Evolutionary conservation across 495 filamentous ascomycete genomes (phyloP), one percentile per base, ranked within the genome.

Genomic region (Xylaria sp.): DNA sequence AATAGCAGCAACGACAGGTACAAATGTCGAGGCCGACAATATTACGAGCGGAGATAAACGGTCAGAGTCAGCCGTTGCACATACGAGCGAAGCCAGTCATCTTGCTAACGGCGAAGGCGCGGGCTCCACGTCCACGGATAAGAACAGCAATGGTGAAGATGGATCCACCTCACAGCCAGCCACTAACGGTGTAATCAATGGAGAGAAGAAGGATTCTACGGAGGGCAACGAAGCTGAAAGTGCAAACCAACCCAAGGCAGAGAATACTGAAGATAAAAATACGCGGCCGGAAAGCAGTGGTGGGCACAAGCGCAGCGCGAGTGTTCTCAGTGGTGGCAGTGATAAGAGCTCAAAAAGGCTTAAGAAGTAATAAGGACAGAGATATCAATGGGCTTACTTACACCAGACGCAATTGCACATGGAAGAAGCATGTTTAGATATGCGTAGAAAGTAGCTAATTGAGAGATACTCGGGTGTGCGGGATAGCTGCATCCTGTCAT

Each of bases 271-370:
- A 35, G 72, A 80, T 17, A 74, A 79, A 31, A 71, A 64, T 15
- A 40, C 37, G n/a, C 71, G 77, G 29, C 76, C 77, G 0, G 76
- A 73, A 6, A 81, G 79, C 66, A 82, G 80, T 53, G 71, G 73
- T n/a, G 71, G 82, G 14, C 89, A 90, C 62, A 95, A 95, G 82
- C 84, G 92, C 53, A 93, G 91, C 71, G 91, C 91, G 11, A 94
- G 92, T 79, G 92, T 93, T 66, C 74, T 94, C 37, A 94, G 91
- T 78, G 80, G 80, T 52, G 77, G 77, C 19, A 93, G 90, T 80
- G 89, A 91, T 64, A 92, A 92, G 84, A 93, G 90, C 71, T 77
- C 82, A 0, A 93, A 95, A 81, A 83, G 91, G 67, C 87, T 89
- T 80, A 90, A 89, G 83, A 92, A 91, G 80, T 93, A 44, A 72